Conservation (phyloP, 257 asterid species). For the Schizonepeta tenuifolia region DNA sequence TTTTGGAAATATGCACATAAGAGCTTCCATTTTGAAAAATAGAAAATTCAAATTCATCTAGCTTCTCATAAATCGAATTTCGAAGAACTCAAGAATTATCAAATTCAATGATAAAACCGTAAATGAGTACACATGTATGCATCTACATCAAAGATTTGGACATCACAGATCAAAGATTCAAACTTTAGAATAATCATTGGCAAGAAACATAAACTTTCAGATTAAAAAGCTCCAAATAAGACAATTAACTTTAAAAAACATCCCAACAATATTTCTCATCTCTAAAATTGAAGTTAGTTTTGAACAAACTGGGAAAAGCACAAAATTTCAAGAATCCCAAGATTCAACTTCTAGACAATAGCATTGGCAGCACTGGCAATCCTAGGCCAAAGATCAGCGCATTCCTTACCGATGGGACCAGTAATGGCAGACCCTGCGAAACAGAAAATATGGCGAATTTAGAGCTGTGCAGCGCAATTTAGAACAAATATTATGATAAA, state of each 20-base stretch:
- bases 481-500: not conserved
- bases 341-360: conserved; percentile 41
- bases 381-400: conserved; percentile 67
- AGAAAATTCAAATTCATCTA: no score
- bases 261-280: conserved; percentile 12
- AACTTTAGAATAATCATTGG: no score
- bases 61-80: no score
- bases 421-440: conserved; percentile 56
- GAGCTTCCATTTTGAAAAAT: no score
- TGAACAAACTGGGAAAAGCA: not conserved
- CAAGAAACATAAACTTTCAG: not conserved
- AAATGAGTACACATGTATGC: no score
- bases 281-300: conserved; percentile 5
- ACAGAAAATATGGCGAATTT: not conserved
- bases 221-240: conserved; percentile 2
- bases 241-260: not conserved
- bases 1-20: no score
- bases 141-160: no score
- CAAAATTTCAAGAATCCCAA: conserved; percentile 28
- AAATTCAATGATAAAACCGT: no score
- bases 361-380: conserved; percentile 67
- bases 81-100: no score
- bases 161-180: no score
- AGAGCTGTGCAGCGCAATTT: not conserved
- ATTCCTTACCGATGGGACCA: conserved; percentile 62